Evolutionary conservation across 1,284 basidiomycete genomes (phyloP).

Genomic region (Cystobasidium pallidum): DNA sequence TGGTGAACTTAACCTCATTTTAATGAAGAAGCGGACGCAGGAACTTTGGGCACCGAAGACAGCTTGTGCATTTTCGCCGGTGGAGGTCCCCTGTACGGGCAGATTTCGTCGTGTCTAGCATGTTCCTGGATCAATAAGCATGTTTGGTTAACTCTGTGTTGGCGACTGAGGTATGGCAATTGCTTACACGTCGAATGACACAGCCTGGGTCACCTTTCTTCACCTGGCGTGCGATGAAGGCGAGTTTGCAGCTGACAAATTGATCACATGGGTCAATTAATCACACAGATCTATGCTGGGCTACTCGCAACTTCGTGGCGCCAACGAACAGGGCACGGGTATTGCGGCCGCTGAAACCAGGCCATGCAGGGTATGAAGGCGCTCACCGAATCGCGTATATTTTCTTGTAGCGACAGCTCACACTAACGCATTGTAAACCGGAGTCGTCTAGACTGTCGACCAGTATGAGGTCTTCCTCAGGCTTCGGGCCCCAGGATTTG

Average conservation of each 20-base stretch:
- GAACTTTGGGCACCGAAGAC: neutral
- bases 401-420: neutral
- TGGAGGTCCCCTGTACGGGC: neutral
- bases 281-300: no score
- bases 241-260: neutral
- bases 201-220: neutral
- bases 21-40: neutral
- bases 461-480: neutral
- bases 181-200: no score
- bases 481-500: neutral
- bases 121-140: neutral
- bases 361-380: no score
- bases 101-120: neutral
- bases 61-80: neutral
- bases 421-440: neutral
- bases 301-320: no score
- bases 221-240: neutral
- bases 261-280: neutral
- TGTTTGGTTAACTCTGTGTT: no score
- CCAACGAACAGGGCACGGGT: no score
- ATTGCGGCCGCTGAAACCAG: no score
- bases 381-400: neutral
- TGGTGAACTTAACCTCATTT: no score
- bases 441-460: neutral
- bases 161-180: neutral